phyloP scores from a whole-genome alignment of 352 stramenopile species.

The Phytopythium cucurbitacearum region DNA sequence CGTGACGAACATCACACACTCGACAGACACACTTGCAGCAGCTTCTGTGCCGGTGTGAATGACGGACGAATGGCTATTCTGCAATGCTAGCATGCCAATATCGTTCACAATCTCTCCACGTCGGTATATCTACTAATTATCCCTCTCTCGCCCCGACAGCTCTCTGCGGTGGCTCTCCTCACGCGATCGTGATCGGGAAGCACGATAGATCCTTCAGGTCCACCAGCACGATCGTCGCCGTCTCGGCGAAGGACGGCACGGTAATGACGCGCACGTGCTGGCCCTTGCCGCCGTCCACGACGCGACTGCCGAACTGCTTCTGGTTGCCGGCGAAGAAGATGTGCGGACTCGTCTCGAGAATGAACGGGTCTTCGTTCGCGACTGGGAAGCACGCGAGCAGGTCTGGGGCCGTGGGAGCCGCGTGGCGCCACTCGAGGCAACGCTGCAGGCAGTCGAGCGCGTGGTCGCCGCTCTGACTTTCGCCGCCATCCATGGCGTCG shows the following conservation, averaged over 20 bases:
- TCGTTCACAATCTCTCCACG: too few relatives aligned
- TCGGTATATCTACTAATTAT: too few relatives aligned
- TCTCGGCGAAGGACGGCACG: slow-evolving; percentile 88
- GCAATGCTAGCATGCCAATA: too few relatives aligned
- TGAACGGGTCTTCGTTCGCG: slow-evolving; percentile 88
- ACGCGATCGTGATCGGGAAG: slow-evolving; percentile 50
- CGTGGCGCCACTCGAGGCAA: slow-evolving; percentile 88
- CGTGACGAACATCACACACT: too few relatives aligned
- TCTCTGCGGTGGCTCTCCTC: not conserved
- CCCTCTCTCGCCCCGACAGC: too few relatives aligned
- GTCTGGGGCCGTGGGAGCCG: slow-evolving; percentile 92
- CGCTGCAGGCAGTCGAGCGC: slow-evolving; percentile 53
- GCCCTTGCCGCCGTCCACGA: slow-evolving; percentile 48
- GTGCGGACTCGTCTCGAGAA: slow-evolving; percentile 82
- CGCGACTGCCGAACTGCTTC: slow-evolving; percentile 73
- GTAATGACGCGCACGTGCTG: slow-evolving; percentile 79
- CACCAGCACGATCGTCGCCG: slow-evolving; percentile 88
- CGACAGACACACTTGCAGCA: too few relatives aligned
- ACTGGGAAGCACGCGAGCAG: slow-evolving; percentile 90
- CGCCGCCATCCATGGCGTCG: slow-evolving; percentile 17
- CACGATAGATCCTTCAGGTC: slow-evolving; percentile 84
- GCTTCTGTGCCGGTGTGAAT: too few relatives aligned
- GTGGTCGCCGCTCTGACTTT: slow-evolving; percentile 15
- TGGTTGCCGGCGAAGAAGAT: slow-evolving; percentile 94
- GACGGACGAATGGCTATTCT: too few relatives aligned